Conservation (phyloP, 495 filamentous ascomycete genomes). For the Symbiotaphrina buchneri region DNA sequence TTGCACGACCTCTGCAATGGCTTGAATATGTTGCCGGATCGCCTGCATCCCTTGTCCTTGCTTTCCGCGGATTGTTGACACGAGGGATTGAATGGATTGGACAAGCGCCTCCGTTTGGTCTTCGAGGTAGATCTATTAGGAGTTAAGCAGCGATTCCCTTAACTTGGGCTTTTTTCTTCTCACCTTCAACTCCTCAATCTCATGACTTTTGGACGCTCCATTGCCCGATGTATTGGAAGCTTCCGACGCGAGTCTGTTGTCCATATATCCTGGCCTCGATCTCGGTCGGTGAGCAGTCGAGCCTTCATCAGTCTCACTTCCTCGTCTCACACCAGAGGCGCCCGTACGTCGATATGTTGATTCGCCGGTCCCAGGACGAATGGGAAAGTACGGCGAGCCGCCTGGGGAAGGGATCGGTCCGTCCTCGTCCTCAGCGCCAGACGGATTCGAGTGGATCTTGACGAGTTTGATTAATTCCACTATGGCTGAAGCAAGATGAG, state of each 20-base stretch:
- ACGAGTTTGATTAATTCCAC: constrained; percentile 66
- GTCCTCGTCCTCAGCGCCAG: constrained; percentile 56
- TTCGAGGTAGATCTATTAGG: constrained; percentile 48
- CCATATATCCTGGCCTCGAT: too few relatives aligned
- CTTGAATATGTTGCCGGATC: constrained; percentile 44
- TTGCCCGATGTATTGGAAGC: too few relatives aligned
- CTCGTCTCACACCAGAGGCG: constrained; percentile 2
- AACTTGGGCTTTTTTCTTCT: constrained; percentile 58
- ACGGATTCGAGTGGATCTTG: constrained; percentile 58
- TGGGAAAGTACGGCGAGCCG: constrained; percentile 1
- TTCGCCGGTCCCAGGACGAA: background rate
- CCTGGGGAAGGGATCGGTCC: constrained; percentile 11
- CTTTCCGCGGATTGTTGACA: constrained; percentile 54
- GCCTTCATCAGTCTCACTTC: too few relatives aligned
- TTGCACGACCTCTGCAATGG: constrained; percentile 45
- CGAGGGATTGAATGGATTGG: constrained; percentile 60
- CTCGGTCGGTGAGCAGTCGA: too few relatives aligned
- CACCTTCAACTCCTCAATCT: constrained; percentile 14
- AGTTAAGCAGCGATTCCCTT: constrained; percentile 8
- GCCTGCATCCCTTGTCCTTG: constrained; percentile 35
- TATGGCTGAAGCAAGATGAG: constrained; percentile 64
- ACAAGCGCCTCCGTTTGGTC: constrained; percentile 65
- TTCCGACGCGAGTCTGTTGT: too few relatives aligned
- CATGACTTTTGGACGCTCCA: too few relatives aligned
- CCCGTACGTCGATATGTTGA: constrained; percentile 7